These are phyloP conservation scores for Ceratobasidium sp. DNA, from an alignment of 1,284 basidiomycete genomes.

Conservation along the genomic window DNA sequence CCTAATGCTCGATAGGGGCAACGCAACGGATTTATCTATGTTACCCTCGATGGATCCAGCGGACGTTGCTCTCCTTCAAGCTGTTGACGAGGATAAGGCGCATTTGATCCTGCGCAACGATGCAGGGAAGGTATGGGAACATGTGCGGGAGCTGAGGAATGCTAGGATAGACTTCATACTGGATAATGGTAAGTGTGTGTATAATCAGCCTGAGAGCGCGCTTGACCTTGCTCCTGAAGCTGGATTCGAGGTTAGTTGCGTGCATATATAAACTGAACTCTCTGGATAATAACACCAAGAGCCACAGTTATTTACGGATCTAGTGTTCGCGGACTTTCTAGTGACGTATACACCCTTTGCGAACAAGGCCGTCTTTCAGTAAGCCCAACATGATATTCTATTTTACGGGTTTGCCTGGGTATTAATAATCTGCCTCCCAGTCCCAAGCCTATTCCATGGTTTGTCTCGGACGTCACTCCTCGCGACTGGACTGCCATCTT, in stretches of 20 bases:
- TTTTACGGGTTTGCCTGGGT: neutral
- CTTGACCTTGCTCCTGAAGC: slow-evolving; percentile 55
- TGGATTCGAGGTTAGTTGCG: slow-evolving; percentile 77
- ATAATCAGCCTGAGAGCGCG: neutral
- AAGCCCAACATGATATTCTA: slow-evolving; percentile 46
- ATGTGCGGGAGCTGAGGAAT: slow-evolving; percentile 62
- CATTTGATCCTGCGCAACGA: slow-evolving; percentile 80
- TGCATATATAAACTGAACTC: slow-evolving; percentile 12
- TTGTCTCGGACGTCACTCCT: slow-evolving; percentile 89
- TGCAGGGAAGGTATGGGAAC: slow-evolving; percentile 75
- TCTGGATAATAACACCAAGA: no score
- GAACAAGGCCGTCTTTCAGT: slow-evolving; percentile 88
- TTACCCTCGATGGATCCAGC: slow-evolving; percentile 78
- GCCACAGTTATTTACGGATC: slow-evolving; percentile 89
- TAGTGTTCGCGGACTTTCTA: slow-evolving; percentile 94
- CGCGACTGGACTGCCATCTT: slow-evolving; percentile 71
- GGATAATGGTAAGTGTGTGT: slow-evolving; percentile 74
- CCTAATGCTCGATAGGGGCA: slow-evolving; percentile 63
- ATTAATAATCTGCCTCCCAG: slow-evolving; percentile 52
- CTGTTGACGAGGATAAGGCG: slow-evolving; percentile 67
- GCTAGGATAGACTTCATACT: slow-evolving; percentile 86
- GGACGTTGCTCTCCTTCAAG: slow-evolving; percentile 81
- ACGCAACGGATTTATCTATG: slow-evolving; percentile 86
- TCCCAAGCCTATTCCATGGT: slow-evolving; percentile 91
- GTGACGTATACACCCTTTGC: slow-evolving; percentile 86